Conservation (phyloP, 1,284 basidiomycete species). For the Cystobasidium pallidum region DNA sequence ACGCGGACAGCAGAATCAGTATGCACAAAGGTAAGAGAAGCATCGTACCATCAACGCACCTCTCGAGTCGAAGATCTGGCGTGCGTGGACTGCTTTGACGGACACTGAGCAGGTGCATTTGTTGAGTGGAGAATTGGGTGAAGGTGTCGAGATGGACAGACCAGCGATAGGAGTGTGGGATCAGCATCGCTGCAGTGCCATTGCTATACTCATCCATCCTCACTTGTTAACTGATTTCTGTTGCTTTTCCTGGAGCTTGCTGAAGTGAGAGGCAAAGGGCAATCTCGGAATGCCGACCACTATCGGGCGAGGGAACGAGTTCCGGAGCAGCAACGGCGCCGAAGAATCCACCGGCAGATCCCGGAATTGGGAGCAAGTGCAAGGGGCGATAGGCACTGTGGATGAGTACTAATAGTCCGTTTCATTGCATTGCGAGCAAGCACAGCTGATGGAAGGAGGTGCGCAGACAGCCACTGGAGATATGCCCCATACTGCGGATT, state of each 20-base stretch:
- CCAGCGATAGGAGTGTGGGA: neutral
- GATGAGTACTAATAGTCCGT: no score
- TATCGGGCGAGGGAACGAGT: no score
- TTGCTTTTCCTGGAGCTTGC: neutral
- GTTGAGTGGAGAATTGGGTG: slow-evolving; percentile 23
- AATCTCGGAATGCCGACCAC: slow-evolving; percentile 2
- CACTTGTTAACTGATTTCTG: slow-evolving; percentile 5
- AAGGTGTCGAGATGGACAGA: slow-evolving; percentile 14
- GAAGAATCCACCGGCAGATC: no score
- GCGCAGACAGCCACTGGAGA: no score
- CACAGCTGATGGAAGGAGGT: no score
- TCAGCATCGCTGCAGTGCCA: neutral
- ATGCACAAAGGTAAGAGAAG: neutral
- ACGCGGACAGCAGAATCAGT: slow-evolving; percentile 7
- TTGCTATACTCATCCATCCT: neutral
- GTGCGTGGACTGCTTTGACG: slow-evolving; percentile 48
- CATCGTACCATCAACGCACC: slow-evolving; percentile 60
- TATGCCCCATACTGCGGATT: no score
- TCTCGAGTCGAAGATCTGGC: slow-evolving; percentile 92
- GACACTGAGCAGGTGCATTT: slow-evolving; percentile 38
- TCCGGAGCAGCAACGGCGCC: no score
- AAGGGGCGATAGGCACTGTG: no score
- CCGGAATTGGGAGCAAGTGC: no score
- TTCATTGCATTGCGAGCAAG: no score
- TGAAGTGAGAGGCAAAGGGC: slow-evolving; percentile 16